phyloP scores from a whole-genome alignment of 495 filamentous ascomycete species.

The Annulohypoxylon moriforme region DNA sequence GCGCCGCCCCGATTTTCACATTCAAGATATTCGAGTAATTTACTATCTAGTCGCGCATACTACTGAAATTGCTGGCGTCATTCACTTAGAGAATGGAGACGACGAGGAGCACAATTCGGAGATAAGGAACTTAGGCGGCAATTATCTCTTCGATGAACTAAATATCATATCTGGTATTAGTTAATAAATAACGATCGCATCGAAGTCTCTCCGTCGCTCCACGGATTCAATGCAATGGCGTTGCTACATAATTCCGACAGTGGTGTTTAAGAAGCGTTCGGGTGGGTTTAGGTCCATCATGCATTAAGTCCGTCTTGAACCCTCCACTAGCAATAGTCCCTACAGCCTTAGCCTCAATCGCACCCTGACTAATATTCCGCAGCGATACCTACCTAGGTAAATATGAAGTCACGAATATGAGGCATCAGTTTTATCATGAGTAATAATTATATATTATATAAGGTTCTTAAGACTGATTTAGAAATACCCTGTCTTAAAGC shows the following conservation, averaged over 20 bases:
- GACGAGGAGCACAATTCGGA: neutral
- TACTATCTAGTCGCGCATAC: neutral
- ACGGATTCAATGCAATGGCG: neutral
- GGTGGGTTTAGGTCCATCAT: neutral
- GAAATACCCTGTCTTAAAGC: no score
- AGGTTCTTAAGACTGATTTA: no score
- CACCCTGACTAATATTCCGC: neutral
- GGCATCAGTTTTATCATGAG: neutral
- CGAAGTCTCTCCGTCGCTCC: neutral
- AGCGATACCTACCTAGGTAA: neutral
- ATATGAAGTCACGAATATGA: neutral
- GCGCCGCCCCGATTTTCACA: neutral
- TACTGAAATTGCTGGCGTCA: neutral
- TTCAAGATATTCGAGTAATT: neutral
- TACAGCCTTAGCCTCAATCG: neutral
- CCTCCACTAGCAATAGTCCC: neutral
- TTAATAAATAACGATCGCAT: neutral
- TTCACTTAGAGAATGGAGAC: neutral
- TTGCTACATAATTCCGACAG: neutral
- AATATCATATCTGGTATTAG: neutral
- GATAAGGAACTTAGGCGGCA: neutral
- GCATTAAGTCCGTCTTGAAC: neutral
- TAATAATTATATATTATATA: neutral
- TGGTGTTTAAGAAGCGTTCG: neutral
- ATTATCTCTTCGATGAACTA: neutral